A percentile compares a stretch with the other conserved stretches of the same genome.
Evolutionary conservation across 2,329 filamentous ascomycete species (phyloP).

Genomic region (Aspergillus persii): DNA sequence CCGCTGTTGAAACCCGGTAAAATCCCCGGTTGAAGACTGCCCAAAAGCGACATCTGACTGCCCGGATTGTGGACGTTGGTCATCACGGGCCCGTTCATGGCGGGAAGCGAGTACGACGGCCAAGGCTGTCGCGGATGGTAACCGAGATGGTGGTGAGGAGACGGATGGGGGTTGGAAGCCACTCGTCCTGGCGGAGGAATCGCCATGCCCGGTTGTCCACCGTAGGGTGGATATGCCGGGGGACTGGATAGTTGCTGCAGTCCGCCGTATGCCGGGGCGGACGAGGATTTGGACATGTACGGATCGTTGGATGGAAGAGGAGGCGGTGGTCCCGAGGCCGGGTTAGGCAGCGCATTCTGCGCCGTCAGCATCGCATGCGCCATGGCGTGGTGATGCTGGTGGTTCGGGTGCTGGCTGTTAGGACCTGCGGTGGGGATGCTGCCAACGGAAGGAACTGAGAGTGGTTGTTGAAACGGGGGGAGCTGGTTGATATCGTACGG

Average conservation of each 20-base stretch:
- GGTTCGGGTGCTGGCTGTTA: background rate
- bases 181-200: conserved; percentile 48
- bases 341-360: conserved; percentile 38
- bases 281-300: conserved; percentile 51
- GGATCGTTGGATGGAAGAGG: conserved; percentile 60
- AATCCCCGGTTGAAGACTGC: conserved; percentile 56
- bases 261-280: conserved; percentile 44
- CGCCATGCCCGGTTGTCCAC: conserved; percentile 40
- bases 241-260: conserved; percentile 50
- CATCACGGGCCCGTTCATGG: conserved; percentile 67
- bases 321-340: conserved; percentile 53
- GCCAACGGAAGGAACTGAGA: conserved; percentile 55
- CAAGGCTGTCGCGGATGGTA: conserved; percentile 43
- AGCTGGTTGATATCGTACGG: conserved; percentile 65
- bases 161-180: conserved; percentile 30
- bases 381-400: conserved; percentile 46
- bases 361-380: conserved; percentile 47
- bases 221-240: conserved; percentile 41
- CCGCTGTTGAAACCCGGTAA: conserved; percentile 59
- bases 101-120: conserved; percentile 57
- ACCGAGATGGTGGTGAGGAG: conserved; percentile 30
- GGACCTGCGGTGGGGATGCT: conserved; percentile 14
- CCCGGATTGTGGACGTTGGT: conserved; percentile 75
- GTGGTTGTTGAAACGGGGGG: conserved; percentile 60
- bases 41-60: conserved; percentile 69